phyloP scores from a whole-genome alignment of 2,329 filamentous ascomycete species.

The Fusarium annulatum region DNA sequence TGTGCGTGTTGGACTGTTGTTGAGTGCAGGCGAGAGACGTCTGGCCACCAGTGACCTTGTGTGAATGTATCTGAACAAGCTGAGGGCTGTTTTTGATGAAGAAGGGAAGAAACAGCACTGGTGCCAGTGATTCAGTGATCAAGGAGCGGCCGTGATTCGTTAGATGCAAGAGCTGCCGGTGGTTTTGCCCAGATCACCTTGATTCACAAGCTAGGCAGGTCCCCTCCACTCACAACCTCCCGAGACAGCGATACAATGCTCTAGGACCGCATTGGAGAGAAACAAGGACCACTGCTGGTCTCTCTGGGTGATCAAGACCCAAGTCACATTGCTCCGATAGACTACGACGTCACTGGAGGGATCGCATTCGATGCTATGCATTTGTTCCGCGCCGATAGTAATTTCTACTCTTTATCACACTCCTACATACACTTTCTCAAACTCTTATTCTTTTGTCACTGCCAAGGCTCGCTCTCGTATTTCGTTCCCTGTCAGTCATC shows the following conservation, averaged over 20 bases:
- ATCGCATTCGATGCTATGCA: not conserved
- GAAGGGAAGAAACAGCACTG: rapidly evolving
- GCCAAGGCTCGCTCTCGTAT: too few species aligned
- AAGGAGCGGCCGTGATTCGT: too few species aligned
- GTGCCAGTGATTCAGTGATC: rapidly evolving
- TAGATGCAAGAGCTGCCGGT: not conserved
- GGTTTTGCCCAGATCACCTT: rapidly evolving
- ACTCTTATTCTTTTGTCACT: too few species aligned
- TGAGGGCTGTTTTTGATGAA: not conserved
- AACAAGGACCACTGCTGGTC: too few species aligned
- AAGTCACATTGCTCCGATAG: not conserved
- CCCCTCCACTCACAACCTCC: not conserved
- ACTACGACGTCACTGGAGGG: not conserved
- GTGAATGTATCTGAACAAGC: not conserved
- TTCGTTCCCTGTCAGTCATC: too few species aligned
- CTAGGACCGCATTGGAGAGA: too few species aligned
- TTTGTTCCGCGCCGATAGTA: not conserved
- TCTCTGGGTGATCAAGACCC: rapidly evolving
- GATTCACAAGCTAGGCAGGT: not conserved
- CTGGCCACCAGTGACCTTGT: not conserved
- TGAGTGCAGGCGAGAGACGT: not conserved
- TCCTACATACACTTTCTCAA: too few species aligned
- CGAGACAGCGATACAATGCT: rapidly evolving
- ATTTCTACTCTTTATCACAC: not conserved
- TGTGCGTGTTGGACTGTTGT: not conserved